Base-by-base conservation (phyloP, 345 rosid species). In the Alliaria petiolata region DNA sequence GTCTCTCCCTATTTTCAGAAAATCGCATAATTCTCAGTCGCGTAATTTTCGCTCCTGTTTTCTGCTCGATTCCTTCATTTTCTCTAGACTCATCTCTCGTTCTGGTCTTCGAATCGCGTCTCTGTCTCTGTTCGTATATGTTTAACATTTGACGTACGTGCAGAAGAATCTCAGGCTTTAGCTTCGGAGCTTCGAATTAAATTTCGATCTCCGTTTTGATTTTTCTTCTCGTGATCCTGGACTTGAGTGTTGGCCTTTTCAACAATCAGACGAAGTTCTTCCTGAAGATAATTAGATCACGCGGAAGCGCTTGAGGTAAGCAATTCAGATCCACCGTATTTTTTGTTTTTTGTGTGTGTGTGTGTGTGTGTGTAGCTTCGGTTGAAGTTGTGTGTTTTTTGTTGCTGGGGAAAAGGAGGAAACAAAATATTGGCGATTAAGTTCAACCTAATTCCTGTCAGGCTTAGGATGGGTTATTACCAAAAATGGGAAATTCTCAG, bases 1-100 rank as follows among this genome's bases (percentile, higher is more conserved):
- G 69, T 60, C 69, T 75, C 69, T 52, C 78, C 61, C 74, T 75
- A 61, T 67, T 51, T 68, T 50, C 63, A 75, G 79, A 10, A 54
- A 19, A 31, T 52, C 69, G 74, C 59, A 20, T 51, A 25, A 19
- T 51, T 43, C 25, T 52, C 49, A 67, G 39, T 74, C 62, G 39
- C 67, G 78, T 35, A 42, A 42, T 17, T 51, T 33, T 43, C 54
- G 56, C 38, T 6, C 14, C 15, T 45, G 34, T 20, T 26, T 45
- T 46, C 40, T 15, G 35, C 35, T 55, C n/a, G 58, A 38, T 34
- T 46, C 56, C 47, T 69, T 72, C 19, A 3, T 16, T 25, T 7
- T 14, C 12, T 31, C n/a, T n/a, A n/a, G n/a, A n/a, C n/a, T n/a
- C n/a, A n/a, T n/a, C n/a, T n/a, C n/a, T 17, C 33, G 1, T 59